Percentiles rank a stretch among this genome's conserved stretches.
Evolutionary conservation across 257 asterid genomes (phyloP).

Genomic region (Forsythia viridissima): DNA sequence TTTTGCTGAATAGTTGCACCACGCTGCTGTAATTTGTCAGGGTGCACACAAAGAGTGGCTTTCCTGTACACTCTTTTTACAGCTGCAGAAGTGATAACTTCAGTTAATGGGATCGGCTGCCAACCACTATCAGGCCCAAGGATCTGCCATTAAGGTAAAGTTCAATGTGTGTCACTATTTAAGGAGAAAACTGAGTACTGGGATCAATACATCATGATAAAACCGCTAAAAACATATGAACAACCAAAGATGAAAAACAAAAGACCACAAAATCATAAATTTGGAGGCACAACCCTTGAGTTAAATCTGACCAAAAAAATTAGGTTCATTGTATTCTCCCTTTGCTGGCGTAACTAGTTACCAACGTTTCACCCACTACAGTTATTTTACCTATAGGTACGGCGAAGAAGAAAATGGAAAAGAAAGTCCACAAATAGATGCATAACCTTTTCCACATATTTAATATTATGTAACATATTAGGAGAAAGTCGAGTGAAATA

Average conservation of each 20-base stretch:
- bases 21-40: conserved; percentile 95
- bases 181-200: not conserved
- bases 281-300: not conserved
- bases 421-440: not conserved
- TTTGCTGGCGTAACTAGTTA: not conserved
- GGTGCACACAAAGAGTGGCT: conserved; percentile 95
- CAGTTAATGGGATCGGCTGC: conserved; percentile 91
- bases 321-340: not conserved
- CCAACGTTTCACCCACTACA: no score
- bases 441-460: not conserved
- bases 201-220: not conserved
- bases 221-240: not conserved
- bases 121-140: conserved; percentile 92
- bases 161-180: not conserved
- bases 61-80: conserved; percentile 88
- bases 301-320: not conserved
- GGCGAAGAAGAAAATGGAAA: not conserved
- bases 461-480: not conserved
- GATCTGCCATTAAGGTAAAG: conserved; percentile 54
- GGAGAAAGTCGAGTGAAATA: not conserved
- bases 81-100: conserved; percentile 79
- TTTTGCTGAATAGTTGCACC: conserved; percentile 93
- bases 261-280: not conserved
- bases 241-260: not conserved
- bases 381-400: not conserved